Base-by-base conservation (phyloP, 345 rosid species). In the Noccaea caerulescens region DNA sequence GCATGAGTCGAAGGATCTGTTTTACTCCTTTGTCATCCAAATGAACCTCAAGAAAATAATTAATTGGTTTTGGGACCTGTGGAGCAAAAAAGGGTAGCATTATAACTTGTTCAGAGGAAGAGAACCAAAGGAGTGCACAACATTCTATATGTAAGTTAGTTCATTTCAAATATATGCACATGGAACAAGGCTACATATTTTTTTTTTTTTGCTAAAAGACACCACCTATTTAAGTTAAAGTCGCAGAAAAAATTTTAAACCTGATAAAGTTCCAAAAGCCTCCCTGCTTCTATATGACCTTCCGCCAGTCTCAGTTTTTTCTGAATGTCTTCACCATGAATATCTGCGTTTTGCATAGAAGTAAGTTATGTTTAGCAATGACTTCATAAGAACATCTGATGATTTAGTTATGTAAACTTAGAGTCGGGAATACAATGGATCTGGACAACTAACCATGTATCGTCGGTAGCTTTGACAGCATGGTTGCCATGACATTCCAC, bases 231-330 rank as follows among this genome's bases (percentile, higher is more conserved):
- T 75, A 53, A 46, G 37, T 27, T 13, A 62, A 69, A 69, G 59
- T 61, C 47, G 38, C 64, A 54, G 66, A 41, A 13, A 44, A 12
- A 63, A 46, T 62, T 76, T 1, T 1, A 67, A 60, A 88, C 98
- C 97, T 94, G 99, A 75, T 91, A 94, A 76, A 82, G 80, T 49
- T 91, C 83, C 83, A 91, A 76, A 73, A 89, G 83, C 76, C 93
- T 91, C 75, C 97, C 98, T 8, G 96, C 96, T 81, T 94, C 99
- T 69, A 91, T 79, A 78, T 94, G 97, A 47, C 86, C 89, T 77
- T 88, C 93, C 8, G 93, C 95, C 78, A 80, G 71, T 81, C 84
- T 89, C 33, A 85, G 81, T 72, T 87, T 86, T 77, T 72, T 81
- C 82, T 82, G 87, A 78, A 91, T 81, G 69, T 55, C 80, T 57